Evolutionary conservation across 2,329 filamentous ascomycete genomes (phyloP), one percentile per base, ranked within the genome.

Genomic region (Exophiala sp.): DNA sequence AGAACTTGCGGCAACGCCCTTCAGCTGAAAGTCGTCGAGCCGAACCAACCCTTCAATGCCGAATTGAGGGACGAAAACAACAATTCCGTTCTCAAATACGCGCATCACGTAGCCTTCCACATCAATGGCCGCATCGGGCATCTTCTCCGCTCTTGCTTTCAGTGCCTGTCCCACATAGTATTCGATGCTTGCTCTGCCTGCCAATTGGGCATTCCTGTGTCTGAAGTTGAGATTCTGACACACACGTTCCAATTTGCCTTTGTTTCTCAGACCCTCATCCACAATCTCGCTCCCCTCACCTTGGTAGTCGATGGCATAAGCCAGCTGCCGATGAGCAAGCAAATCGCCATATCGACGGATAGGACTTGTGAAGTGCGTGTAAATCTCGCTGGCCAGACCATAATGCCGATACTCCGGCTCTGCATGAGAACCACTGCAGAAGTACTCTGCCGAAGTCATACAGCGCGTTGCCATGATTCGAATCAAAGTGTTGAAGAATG

Each of bases 381-480:
- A 99, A 69, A 99, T 99, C 66, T 95, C 89, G 3, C 88, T 91
- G 0, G 95, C 95, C 34, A 99, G 85, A 63, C 94, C 94, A 72
- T 99, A 99, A 75, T 99, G 95, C 48, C 90, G 84, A 80, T 96
- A 99, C 69, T 97, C 94, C 0, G 90, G 87, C 69, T 94, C 92
- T 0, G 91, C 84, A 69, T 96, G 91, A 5, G 91, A 91, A 56
- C 94, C 94, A 0, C 92, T 89, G 74, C 89, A 94, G 74, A 99
- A 99, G 75, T 99, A 99, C 73, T 99, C 94, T 58, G 94, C 94
- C 50, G 90, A 94, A 79, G 96, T 96, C 94, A 99, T 99, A 81
- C 94, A 99, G 18, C 94, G 87, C 7, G 94, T 99, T 8, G 94
- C 94, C 77, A 99, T 88, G 73, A 99, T 96, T 68, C 94, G 89